Evolutionary conservation across 2,329 filamentous ascomycete genomes (phyloP).

Genomic region (Aspergillus ochraceoroseus): DNA sequence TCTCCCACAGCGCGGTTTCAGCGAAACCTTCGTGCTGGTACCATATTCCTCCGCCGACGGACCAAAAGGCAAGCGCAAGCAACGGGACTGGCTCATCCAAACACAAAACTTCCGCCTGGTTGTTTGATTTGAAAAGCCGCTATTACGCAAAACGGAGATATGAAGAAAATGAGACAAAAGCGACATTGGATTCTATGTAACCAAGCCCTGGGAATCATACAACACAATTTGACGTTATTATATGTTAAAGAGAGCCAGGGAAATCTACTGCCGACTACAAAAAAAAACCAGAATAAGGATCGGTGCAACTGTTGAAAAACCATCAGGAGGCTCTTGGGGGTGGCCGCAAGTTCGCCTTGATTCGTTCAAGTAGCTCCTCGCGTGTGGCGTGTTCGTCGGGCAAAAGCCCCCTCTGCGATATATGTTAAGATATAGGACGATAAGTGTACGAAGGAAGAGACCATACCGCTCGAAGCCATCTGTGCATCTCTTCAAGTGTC

Average conservation of each 20-base stretch:
- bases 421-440: not conserved
- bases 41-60: constrained; percentile 57
- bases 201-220: constrained; percentile 3
- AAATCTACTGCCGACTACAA: no score
- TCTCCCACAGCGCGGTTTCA: constrained; percentile 64
- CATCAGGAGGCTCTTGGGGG: constrained; percentile 26
- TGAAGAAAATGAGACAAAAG: constrained; percentile 1
- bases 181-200: constrained; percentile 1
- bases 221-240: constrained; percentile 6
- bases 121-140: constrained; percentile 33
- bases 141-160: constrained; percentile 1
- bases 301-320: no score
- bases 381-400: constrained; percentile 56
- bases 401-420: constrained; percentile 57
- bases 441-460: constrained; percentile 23
- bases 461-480: constrained; percentile 75
- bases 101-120: constrained; percentile 66
- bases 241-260: no score
- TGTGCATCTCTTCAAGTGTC: constrained; percentile 72
- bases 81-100: constrained; percentile 61
- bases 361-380: constrained; percentile 62
- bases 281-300: no score
- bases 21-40: constrained; percentile 74
- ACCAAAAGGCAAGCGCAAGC: constrained; percentile 52
- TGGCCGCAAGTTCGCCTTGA: constrained; percentile 62